Base-by-base conservation (phyloP, 306 rosid genomes). In the Purshia tridentata region DNA sequence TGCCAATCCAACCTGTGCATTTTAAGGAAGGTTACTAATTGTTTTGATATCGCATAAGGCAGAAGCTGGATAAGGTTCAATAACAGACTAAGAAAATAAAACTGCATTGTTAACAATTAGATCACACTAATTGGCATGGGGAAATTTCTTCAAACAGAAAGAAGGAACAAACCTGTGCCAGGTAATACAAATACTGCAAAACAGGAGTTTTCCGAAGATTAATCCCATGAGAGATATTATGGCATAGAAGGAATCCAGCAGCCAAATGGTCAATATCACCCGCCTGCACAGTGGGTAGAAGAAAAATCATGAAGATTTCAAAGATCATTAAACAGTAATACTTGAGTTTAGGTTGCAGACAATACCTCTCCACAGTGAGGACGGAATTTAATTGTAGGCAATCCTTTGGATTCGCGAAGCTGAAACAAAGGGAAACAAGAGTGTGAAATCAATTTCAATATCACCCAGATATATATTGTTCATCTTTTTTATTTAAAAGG, bases 311-410 rank as follows among this genome's bases (percentile, higher is more conserved):
- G 13, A 65, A 46, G 56, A 74, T 52, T 79, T 47, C 52, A 80
- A 63, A 15, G 11, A 82, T 69, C 71, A 19, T 54, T 44, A 45
- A 16, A 44, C 57, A 58, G 56, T 20, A 65, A 77, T 44, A 35
- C 67, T 4, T 16, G 76, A 55, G 50, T 42, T 29, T 39, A 29
- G 50, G 74, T 51, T 8, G 54, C 46, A 45, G 76, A 81, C 60
- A 60, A 84, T 52, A 92, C 98, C 96, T 92, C 98, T 74, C 98
- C 98, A 76, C 92, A 90, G 73, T 90, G 98, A 56, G 98, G 96
- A 56, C 92, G 92, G 61, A 88, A 84, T 76, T 82, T 90, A 57
- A 92, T 90, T 68, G 92, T 90, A 49, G 73, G 66, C 79, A 78
- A n/a, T 63, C 81, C 86, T 53, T 72, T 82, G 13, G 89, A 91